Conservation (phyloP, 805 yeast genomes). For the Candida caryicola region DNA sequence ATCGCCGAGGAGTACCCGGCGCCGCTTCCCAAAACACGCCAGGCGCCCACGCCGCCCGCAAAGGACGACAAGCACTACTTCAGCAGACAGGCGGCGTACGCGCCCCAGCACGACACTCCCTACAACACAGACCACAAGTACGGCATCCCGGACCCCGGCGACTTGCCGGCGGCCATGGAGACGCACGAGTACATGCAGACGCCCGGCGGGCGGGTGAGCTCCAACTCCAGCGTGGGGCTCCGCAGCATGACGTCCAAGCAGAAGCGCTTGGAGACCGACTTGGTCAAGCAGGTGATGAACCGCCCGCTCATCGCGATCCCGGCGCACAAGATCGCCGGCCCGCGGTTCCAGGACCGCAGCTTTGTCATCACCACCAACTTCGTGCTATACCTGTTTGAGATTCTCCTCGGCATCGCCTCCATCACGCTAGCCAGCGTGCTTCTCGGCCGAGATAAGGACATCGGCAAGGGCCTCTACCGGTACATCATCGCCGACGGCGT, state of each 20-base stretch:
- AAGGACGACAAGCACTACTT: conserved; percentile 13
- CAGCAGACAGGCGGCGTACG: conserved; percentile 4
- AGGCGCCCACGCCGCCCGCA: conserved; percentile 6
- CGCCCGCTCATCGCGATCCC: conserved; percentile 25
- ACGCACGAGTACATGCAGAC: conserved; percentile 14
- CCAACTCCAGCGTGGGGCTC: conserved; percentile 9
- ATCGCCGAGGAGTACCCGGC: conserved; percentile 5
- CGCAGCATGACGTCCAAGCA: conserved; percentile 21
- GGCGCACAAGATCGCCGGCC: conserved; percentile 15
- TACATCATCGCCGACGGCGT: conserved; percentile 38
- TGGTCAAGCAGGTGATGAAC: conserved; percentile 34
- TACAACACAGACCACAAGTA: conserved; percentile 4
- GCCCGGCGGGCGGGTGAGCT: background rate
- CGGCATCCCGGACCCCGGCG: conserved; percentile 13
- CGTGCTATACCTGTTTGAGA: conserved; percentile 30
- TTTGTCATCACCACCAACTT: conserved; percentile 26
- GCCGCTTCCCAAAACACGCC: conserved; percentile 4
- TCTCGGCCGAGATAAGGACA: conserved; percentile 20
- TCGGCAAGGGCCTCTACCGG: conserved; percentile 27
- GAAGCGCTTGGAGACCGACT: conserved; percentile 24
- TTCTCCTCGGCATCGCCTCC: conserved; percentile 25
- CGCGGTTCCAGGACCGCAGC: conserved; percentile 10
- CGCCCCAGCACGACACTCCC: conserved; percentile 7
- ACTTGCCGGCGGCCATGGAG: conserved; percentile 24
- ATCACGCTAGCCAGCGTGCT: conserved; percentile 27